Evolutionary conservation across 768 basidiomycete species (phyloP).

Genomic region (Leccinum disarticulatum): DNA sequence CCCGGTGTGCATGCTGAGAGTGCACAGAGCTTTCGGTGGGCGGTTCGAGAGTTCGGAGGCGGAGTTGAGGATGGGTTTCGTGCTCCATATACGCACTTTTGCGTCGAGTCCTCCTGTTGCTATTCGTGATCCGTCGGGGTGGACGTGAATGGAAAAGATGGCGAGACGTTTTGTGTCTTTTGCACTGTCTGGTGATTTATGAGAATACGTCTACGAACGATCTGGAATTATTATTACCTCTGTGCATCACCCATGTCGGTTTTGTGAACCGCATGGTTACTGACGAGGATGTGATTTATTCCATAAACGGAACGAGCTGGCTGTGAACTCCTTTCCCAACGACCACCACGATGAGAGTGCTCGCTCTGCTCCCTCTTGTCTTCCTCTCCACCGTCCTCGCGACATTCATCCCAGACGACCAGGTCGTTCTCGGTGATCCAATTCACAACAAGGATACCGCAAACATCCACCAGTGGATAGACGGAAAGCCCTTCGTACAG

Average conservation of each 20-base stretch:
- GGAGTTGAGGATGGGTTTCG: constrained; percentile 85
- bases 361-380: constrained; percentile 35
- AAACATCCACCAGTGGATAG: constrained; percentile 59
- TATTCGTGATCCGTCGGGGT: constrained; percentile 93
- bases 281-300: background rate
- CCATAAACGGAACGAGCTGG: background rate
- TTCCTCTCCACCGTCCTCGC: constrained; percentile 37
- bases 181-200: constrained; percentile 34
- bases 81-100: constrained; percentile 97
- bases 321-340: background rate
- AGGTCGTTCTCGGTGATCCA: constrained; percentile 38
- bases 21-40: constrained; percentile 86
- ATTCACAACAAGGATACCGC: constrained; percentile 39
- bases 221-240: constrained; percentile 42
- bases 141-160: constrained; percentile 92
- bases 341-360: constrained; percentile 39
- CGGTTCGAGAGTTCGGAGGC: constrained; percentile 64
- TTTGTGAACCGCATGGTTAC: constrained; percentile 78
- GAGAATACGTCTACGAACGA: background rate
- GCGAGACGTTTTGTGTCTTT: constrained; percentile 68
- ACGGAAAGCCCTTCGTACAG: constrained; percentile 66
- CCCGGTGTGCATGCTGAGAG: constrained; percentile 90
- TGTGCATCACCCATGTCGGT: constrained; percentile 85
- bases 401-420: constrained; percentile 40
- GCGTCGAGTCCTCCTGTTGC: constrained; percentile 98